phyloP scores from a whole-genome alignment of 257 asterid species.

The Anisodus acutangulus region DNA sequence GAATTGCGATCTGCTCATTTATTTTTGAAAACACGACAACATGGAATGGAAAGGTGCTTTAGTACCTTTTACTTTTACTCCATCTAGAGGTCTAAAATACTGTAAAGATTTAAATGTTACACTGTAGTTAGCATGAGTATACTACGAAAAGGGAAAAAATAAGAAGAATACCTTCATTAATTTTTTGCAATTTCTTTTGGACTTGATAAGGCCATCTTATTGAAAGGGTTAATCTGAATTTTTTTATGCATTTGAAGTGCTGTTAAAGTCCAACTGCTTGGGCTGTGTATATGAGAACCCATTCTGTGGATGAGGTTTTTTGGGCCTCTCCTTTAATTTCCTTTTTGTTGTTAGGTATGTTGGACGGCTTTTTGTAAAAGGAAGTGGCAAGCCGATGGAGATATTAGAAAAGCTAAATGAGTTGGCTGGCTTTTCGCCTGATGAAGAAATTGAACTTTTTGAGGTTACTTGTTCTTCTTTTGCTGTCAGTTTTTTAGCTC shows the following conservation, averaged over 20 bases:
- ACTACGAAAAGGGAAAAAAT: background rate
- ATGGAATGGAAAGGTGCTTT: background rate
- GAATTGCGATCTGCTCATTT: constrained; percentile 4
- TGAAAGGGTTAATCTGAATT: background rate
- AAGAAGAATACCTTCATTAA: background rate
- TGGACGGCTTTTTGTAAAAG: constrained; percentile 76
- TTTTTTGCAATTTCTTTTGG: constrained; percentile 3
- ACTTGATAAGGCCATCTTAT: constrained; percentile 1
- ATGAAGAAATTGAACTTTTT: constrained; percentile 75
- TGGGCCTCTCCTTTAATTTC: constrained; percentile 22
- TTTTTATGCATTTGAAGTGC: constrained; percentile 2
- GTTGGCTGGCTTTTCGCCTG: constrained; percentile 72
- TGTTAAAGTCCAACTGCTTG: background rate
- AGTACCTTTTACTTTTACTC: background rate
- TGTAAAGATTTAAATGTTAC: background rate
- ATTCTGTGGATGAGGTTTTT: background rate
- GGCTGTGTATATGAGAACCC: background rate
- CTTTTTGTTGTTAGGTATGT: constrained; percentile 52
- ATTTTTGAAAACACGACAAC: background rate
- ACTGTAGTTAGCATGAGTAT: background rate
- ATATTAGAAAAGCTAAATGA: constrained; percentile 63
- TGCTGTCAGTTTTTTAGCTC: background rate
- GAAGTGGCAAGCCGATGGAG: constrained; percentile 64
- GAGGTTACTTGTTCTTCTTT: constrained; percentile 54
- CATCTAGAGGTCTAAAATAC: background rate